Base-by-base conservation (phyloP, 108 stramenopile species). In the Bacterosira constricta region DNA sequence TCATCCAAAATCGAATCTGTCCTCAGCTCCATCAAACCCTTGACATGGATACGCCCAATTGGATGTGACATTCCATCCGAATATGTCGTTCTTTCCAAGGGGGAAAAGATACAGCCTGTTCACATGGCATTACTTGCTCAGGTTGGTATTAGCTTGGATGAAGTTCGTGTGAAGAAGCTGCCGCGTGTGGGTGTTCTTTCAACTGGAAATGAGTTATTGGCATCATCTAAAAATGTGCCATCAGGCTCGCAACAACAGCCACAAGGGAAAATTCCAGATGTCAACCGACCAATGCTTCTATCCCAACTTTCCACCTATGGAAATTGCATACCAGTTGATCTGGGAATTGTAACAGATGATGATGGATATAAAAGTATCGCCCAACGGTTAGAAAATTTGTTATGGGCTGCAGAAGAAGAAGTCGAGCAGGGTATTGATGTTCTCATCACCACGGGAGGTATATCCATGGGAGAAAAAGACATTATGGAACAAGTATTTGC, bases 401-500 rank as follows among this genome's bases (percentile, higher is more conserved):
- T 77, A 53, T 77, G 66, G 77, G 30, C 64, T 88, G 69, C 70
- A 63, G 7, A 55, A 59, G 12, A 49, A 44, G 51, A 51, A 46
- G 9, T 57, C 86, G 13, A 39, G 7, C 30, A 82, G 31, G 13
- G 23, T 4, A 93, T 94, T 49, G 96, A 99, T 75, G 89, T 97
- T 34, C 68, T 99, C 29, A 85, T 99, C 9, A 95, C 95, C 15
- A 91, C 93, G 3, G 98, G 98, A 27, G 98, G 97, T 23, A 89
- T 96, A 46, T 88, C 96, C 35, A 92, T 91, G 88, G 88, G 91
- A n/a, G 83, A 88, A 42, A 84, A 96, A 12, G 96, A 94, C 72
- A 69, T 81, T 30, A 80, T 90, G 50, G 85, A 92, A 47, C 38
- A 81, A 4, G 85, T 94, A 0, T 68, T 94, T 63, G 76, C 87